Percentiles rank a stretch among this genome's conserved stretches.
phyloP scores from a whole-genome alignment of 441 rosid genomes.

The Erodium texanum region DNA sequence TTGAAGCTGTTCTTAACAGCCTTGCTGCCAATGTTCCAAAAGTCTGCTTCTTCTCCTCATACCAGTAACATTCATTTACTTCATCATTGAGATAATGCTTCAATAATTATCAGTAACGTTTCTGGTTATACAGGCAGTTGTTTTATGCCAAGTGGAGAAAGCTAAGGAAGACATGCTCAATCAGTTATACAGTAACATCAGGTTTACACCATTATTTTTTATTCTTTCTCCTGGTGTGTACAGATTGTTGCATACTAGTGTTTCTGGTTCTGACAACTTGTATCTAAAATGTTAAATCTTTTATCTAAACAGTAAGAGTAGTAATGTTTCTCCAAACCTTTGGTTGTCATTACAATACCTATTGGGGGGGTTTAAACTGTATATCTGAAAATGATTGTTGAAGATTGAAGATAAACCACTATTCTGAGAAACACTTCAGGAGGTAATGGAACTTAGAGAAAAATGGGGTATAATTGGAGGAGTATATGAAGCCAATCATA shows the following conservation, averaged over 20 bases:
- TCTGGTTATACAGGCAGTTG: slow-evolving; percentile 73
- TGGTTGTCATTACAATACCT: not conserved
- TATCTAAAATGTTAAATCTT: not conserved
- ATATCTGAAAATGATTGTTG: not conserved
- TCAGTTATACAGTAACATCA: slow-evolving; percentile 86
- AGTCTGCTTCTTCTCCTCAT: slow-evolving; percentile 33
- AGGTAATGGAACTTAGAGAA: not conserved
- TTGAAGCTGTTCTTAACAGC: slow-evolving; percentile 99
- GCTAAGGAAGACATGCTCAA: slow-evolving; percentile 98
- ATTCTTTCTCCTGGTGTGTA: not conserved
- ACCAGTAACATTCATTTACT: not conserved
- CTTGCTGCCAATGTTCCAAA: slow-evolving; percentile 99
- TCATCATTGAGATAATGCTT: slow-evolving; percentile 5
- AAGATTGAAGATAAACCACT: not conserved
- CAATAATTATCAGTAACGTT: slow-evolving; percentile 14
- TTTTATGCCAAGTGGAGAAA: slow-evolving; percentile 99
- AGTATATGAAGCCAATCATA: not conserved
- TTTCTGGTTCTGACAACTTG: not conserved
- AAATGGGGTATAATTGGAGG: not conserved
- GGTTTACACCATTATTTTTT: slow-evolving; percentile 34
- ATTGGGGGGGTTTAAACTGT: not conserved
- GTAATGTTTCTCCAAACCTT: not conserved
- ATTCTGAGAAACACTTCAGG: not conserved
- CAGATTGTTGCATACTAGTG: not conserved
- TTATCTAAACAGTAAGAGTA: not conserved